Base-by-base conservation (phyloP, 73 alveolate genomes). In the Symbiodinium pilosum region DNA sequence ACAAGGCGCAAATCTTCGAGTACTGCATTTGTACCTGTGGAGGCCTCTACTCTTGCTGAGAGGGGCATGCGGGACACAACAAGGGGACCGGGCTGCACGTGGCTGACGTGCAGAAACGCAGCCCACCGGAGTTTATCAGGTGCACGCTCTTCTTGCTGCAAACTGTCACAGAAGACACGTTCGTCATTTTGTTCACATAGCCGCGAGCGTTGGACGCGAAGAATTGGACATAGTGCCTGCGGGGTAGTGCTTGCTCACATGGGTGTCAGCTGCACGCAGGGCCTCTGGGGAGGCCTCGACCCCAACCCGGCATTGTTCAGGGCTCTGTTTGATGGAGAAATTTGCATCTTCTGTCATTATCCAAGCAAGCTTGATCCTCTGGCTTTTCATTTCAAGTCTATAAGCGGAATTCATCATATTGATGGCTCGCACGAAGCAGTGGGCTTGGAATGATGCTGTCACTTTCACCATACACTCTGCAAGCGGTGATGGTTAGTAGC, bases 231-330 rank as follows among this genome's bases (percentile, higher is more conserved):
- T 52, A 52, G 69, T 1, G 69, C 69, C 69, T 52, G 69, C 11
- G 69, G 69, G 69, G 69, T 18, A 52, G 69, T 52, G 69, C 69
- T 52, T 52, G 69, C 69, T 52, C 69, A 52, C 69, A 52, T 52
- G 69, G 69, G 69, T 52, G 69, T 52, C 69, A 52, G 69, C 69
- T 52, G 69, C 69, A 52, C 69, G 69, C 69, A 52, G 69, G 69
- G 69, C 69, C 69, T 52, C 69, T 4, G 69, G n/a, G n/a, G 69
- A 1, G 11, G 69, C 69, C 69, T 52, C 69, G 69, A 52, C 69
- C 69, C 69, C 69, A 5, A 52, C 69, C 64, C 64, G 64, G 64
- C 64, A 47, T 47, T 47, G 64, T 47, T 47, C 69, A 52, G 69
- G 69, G 69, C 69, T 52, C 69, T 52, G 69, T 28, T 52, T 52